Evolutionary conservation across 148 eudicot species (phyloP).

Genomic region (Camellia granthamiana): DNA sequence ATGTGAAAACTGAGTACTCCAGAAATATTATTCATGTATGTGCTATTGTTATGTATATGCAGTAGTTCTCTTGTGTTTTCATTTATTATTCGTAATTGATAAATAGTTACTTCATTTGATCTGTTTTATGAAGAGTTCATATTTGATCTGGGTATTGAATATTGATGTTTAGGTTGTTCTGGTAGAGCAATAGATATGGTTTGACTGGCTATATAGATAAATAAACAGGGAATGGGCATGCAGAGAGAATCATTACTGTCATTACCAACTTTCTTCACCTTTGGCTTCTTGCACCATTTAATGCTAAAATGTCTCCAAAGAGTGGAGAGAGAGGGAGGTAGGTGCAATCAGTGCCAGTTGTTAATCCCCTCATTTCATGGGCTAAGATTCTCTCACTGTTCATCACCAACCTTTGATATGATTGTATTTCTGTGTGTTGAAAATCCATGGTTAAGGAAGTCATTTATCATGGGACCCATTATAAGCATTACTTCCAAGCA

Average conservation of each 20-base stretch:
- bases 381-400: background rate
- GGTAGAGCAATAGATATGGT: background rate
- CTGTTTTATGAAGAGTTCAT: no score
- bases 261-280: background rate
- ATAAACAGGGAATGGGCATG: background rate
- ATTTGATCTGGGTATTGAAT: no score
- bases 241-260: background rate
- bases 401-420: conserved; percentile 7
- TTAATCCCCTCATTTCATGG: background rate
- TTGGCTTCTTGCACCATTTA: conserved; percentile 9
- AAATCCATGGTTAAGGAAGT: background rate
- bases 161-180: no score
- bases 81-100: background rate
- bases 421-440: background rate
- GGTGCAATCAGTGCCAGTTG: conserved; percentile 5
- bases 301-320: conserved; percentile 11
- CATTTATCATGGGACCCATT: conserved; percentile 2
- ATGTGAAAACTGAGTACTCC: background rate
- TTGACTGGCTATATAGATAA: background rate
- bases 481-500: background rate
- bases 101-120: background rate
- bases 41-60: conserved; percentile 3
- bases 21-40: background rate
- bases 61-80: background rate
- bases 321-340: background rate